Evolutionary conservation across 257 asterid species (phyloP).

Genomic region (Plantago elongata): DNA sequence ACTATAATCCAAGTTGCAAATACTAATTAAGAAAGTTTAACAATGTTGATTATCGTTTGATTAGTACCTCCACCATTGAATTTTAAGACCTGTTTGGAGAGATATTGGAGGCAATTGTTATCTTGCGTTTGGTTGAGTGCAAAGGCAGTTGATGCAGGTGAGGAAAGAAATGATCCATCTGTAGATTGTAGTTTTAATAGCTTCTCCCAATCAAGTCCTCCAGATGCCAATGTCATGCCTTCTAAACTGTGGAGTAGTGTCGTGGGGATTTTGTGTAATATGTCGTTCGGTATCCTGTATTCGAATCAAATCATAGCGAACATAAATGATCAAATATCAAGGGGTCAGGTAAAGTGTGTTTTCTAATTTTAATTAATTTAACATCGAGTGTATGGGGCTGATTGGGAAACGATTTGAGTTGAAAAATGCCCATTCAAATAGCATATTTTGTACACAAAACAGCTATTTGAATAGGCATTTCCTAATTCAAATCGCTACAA

Average conservation of each 20-base stretch:
- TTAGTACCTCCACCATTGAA: constrained; percentile 78
- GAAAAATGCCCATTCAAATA: no score
- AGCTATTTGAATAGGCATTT: no score
- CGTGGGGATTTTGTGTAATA: constrained; percentile 69
- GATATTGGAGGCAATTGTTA: constrained; percentile 53
- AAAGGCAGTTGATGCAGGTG: constrained; percentile 89
- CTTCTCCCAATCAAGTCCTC: constrained; percentile 63
- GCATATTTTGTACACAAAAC: no score
- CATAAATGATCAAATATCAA: no score
- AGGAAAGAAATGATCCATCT: constrained; percentile 87
- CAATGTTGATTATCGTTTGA: no score
- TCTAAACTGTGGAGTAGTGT: constrained; percentile 87
- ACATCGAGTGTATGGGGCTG: no score
- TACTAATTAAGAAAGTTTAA: no score
- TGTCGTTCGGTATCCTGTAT: constrained; percentile 70
- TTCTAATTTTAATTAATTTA: no score
- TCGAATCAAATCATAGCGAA: not conserved
- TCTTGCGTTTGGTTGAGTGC: constrained; percentile 79
- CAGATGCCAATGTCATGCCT: constrained; percentile 41
- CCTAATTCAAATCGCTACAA: no score
- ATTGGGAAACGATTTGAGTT: no score
- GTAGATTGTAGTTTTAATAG: constrained; percentile 48
- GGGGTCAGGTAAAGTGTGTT: no score
- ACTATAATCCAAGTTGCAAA: no score
- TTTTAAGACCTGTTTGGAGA: constrained; percentile 37